A percentile compares a stretch with the other conserved stretches of the same genome.
Evolutionary conservation across 306 rosid species (phyloP).

Genomic region (Canavalia gladiata): DNA sequence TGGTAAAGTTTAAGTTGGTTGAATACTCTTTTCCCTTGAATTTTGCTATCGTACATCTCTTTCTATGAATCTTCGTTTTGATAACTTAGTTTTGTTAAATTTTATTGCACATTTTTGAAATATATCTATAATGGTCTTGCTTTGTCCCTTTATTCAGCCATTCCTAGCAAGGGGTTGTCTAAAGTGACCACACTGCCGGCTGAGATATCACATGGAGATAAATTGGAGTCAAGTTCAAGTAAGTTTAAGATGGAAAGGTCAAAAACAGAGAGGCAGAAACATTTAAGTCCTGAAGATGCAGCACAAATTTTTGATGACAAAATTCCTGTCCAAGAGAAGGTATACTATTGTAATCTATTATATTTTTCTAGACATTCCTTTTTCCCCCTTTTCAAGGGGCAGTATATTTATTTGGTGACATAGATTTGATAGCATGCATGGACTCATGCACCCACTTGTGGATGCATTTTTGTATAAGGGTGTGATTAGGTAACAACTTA

Average conservation of each 20-base stretch:
- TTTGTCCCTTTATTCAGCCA: constrained; percentile 54
- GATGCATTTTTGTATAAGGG: too few relatives aligned
- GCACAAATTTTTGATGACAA: constrained; percentile 77
- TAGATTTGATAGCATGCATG: background rate
- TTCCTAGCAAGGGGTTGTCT: constrained; percentile 56
- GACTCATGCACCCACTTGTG: too few relatives aligned
- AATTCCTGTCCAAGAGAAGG: constrained; percentile 76
- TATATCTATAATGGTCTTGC: constrained; percentile 16
- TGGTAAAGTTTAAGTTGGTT: too few relatives aligned
- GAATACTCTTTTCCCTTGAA: too few relatives aligned
- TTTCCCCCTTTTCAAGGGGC: constrained; percentile 6
- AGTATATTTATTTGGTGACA: background rate
- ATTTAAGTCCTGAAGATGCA: constrained; percentile 72
- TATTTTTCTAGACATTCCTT: constrained; percentile 5
- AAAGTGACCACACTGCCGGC: constrained; percentile 60
- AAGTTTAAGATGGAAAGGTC: constrained; percentile 75
- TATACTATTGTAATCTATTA: constrained; percentile 43
- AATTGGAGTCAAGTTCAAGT: constrained; percentile 52
- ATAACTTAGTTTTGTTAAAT: constrained; percentile 30
- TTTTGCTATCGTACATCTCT: constrained; percentile 20
- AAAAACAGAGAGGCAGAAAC: constrained; percentile 75
- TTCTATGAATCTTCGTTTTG: constrained; percentile 23
- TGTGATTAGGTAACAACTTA: too few relatives aligned
- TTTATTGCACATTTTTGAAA: constrained; percentile 29
- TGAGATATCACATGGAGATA: constrained; percentile 59